phyloP scores from a whole-genome alignment of 768 basidiomycete species.

The Boletus speciosus region DNA sequence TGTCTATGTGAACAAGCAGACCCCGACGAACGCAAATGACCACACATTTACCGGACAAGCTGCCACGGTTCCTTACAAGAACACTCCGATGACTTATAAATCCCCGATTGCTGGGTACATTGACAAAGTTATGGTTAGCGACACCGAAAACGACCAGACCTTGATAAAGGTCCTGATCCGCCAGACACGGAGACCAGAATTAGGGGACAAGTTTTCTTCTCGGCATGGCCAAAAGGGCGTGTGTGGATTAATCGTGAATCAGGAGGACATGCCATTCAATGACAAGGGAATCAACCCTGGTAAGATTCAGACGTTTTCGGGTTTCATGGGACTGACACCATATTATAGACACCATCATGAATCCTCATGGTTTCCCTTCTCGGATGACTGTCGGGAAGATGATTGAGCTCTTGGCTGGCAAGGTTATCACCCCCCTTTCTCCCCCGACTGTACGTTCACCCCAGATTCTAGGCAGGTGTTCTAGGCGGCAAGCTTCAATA shows the following conservation, averaged over 20 bases:
- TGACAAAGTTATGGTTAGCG: slow-evolving; percentile 97
- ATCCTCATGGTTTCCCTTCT: slow-evolving; percentile 98
- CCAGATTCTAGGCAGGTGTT: slow-evolving; percentile 71
- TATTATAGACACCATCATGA: slow-evolving; percentile 94
- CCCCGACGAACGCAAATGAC: slow-evolving; percentile 91
- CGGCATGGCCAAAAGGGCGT: slow-evolving; percentile 99
- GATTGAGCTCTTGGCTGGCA: slow-evolving; percentile 96
- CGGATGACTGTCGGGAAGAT: slow-evolving; percentile 99
- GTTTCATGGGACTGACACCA: slow-evolving; percentile 11
- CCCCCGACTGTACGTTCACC: slow-evolving; percentile 2
- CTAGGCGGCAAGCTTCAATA: slow-evolving; percentile 86
- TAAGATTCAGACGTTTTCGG: slow-evolving; percentile 32
- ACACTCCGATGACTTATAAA: slow-evolving; percentile 90
- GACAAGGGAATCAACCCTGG: slow-evolving; percentile 94
- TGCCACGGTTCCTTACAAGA: slow-evolving; percentile 83
- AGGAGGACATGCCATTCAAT: slow-evolving; percentile 99
- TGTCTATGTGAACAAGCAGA: slow-evolving; percentile 96
- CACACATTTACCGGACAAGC: slow-evolving; percentile 84
- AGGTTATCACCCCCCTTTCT: slow-evolving; percentile 44
- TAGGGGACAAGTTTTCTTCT: slow-evolving; percentile 98
- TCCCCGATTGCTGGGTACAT: slow-evolving; percentile 90
- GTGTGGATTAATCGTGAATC: slow-evolving; percentile 97
- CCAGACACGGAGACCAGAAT: slow-evolving; percentile 92
- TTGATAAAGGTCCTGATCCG: slow-evolving; percentile 96
- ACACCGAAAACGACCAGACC: slow-evolving; percentile 94